phyloP scores from a whole-genome alignment of 1,284 basidiomycete genomes.

The Trichosporon ovoides region DNA sequence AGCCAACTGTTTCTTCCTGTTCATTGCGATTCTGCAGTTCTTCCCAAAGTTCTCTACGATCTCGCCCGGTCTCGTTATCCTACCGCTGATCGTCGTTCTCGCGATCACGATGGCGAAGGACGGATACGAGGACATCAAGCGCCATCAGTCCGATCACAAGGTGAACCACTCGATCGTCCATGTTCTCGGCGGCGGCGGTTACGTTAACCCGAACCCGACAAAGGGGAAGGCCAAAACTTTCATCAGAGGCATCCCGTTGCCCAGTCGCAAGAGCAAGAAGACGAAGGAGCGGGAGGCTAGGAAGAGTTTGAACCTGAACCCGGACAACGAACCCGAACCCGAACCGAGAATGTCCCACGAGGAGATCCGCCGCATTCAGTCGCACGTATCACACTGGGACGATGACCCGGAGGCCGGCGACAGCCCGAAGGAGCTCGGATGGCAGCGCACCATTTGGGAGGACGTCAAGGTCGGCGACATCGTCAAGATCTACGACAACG shows the following conservation, averaged over 20 bases:
- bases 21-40: slow-evolving; percentile 89
- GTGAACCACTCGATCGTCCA: slow-evolving; percentile 76
- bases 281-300: slow-evolving; percentile 24
- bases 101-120: slow-evolving; percentile 87
- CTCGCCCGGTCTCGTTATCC: slow-evolving; percentile 80
- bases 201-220: slow-evolving; percentile 68
- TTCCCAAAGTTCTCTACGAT: slow-evolving; percentile 91
- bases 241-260: slow-evolving; percentile 60
- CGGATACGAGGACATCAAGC: slow-evolving; percentile 94
- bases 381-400: slow-evolving; percentile 41
- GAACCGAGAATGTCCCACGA: slow-evolving; percentile 9
- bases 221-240: slow-evolving; percentile 70
- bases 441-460: slow-evolving; percentile 83
- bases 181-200: slow-evolving; percentile 61
- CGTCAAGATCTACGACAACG: slow-evolving; percentile 81
- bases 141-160: slow-evolving; percentile 85
- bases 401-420: slow-evolving; percentile 49
- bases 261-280: slow-evolving; percentile 42
- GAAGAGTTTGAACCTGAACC: not conserved
- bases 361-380: slow-evolving; percentile 26
- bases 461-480: slow-evolving; percentile 92
- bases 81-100: slow-evolving; percentile 84
- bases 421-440: slow-evolving; percentile 50
- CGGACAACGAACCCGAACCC: not conserved
- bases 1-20: slow-evolving; percentile 58